Base-by-base conservation (phyloP, 2,329 filamentous ascomycete genomes). In the Paraphoma chrysanthemicola region DNA sequence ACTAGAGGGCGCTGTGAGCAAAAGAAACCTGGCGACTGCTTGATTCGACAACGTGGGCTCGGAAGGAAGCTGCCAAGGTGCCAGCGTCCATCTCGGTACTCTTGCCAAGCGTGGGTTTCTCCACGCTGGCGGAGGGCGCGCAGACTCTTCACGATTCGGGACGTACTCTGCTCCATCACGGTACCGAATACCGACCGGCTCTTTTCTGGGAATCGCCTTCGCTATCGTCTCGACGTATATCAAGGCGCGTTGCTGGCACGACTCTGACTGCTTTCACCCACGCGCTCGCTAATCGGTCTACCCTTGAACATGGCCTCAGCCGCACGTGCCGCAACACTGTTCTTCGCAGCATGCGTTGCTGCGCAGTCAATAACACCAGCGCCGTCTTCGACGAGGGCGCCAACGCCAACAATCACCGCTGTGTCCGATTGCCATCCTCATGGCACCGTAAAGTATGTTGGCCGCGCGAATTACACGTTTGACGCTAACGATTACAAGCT, bases 391-490 rank as follows among this genome's bases (percentile, higher is more conserved):
- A 59, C 49, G 12, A 53, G 55, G 23, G 30, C 54, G 29, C 52
- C 65, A 2, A 52, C 45, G 6, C 66, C 70, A 3, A 48, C 67
- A 0, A 69, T 77, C 9, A 81, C 83, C 1, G 82, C 82, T 1
- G 74, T 86, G 1, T 85, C 84, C 2, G 79, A 73, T 1, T 87
- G 85, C 54, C 83, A 85, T 66, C 68, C 71, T n/a, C 82, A 85
- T 60, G 79, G 72, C 8, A 74, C 73, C 16, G 62, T 74, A 3
- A 79, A 79, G 79, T 84, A 70, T 53, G 78, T 67, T 6, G 6
- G 6, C 12, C 1, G n/a, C 11, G 7, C 6, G 16, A 4, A 41
- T 10, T 11, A 6, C 7, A 10, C 29, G 1, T 28, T 28, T 41
- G 28, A 14, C 17, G 48, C 67, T 71, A 62, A 69, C 16, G 18